These are phyloP conservation scores for Yamadazyma spencermartinsiae DNA, from an alignment of 1,139 yeast genomes.

Conservation along the genomic window DNA sequence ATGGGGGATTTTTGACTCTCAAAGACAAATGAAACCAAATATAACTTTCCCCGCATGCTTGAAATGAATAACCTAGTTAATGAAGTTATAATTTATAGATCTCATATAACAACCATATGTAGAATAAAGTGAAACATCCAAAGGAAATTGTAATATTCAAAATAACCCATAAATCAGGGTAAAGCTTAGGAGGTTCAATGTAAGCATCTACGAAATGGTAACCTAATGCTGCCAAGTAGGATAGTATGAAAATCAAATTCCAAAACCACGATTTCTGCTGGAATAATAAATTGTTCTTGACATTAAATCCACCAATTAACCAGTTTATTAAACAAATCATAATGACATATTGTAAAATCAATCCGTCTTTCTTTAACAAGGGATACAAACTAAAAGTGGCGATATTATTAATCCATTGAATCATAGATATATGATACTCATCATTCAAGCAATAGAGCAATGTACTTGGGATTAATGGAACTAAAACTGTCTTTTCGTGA, in stretches of 20 bases:
- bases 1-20: constrained; percentile 63
- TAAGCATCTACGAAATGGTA: constrained; percentile 58
- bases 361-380: constrained; percentile 70
- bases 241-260: constrained; percentile 54
- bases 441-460: constrained; percentile 62
- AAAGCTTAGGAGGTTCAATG: constrained; percentile 53
- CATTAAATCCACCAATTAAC: constrained; percentile 64
- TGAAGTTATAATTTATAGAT: constrained; percentile 23
- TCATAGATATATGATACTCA: constrained; percentile 62
- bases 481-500: constrained; percentile 86
- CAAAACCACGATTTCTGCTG: constrained; percentile 45
- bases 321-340: constrained; percentile 72
- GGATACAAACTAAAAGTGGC: constrained; percentile 90
- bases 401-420: constrained; percentile 85
- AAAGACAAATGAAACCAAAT: constrained; percentile 29
- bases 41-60: constrained; percentile 15
- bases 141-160: constrained; percentile 73
- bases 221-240: constrained; percentile 56
- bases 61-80: background rate
- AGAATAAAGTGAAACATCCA: constrained; percentile 71
- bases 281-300: constrained; percentile 31
- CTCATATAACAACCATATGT: constrained; percentile 72
- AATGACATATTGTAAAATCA: constrained; percentile 69
- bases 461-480: constrained; percentile 85
- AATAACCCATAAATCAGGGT: constrained; percentile 87